phyloP scores from a whole-genome alignment of 805 yeast species.

The Grigorovia humatica region DNA sequence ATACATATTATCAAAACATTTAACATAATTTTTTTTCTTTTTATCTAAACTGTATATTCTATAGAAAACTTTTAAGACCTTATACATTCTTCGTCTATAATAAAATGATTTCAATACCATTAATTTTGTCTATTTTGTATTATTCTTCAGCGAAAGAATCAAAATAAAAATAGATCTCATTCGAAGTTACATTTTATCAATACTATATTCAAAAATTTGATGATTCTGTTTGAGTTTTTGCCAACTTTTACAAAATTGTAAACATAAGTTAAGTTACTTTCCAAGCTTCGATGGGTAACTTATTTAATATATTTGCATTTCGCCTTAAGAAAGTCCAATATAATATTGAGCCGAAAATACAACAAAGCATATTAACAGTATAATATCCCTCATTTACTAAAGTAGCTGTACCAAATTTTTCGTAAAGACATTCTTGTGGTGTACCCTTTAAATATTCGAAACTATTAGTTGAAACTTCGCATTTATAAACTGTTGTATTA shows the following conservation, averaged over 20 bases:
- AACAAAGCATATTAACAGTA: constrained; percentile 63
- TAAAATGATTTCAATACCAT: no score
- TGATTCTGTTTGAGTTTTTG: background rate
- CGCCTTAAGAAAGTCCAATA: constrained; percentile 56
- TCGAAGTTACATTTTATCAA: no score
- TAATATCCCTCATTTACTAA: constrained; percentile 73
- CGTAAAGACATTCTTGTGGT: constrained; percentile 10
- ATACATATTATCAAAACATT: no score
- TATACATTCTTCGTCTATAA: no score
- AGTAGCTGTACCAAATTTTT: constrained; percentile 43
- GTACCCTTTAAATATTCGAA: constrained; percentile 7
- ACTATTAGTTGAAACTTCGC: constrained; percentile 30
- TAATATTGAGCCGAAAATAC: constrained; percentile 50
- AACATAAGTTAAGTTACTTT: constrained; percentile 26
- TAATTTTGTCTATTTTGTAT: no score
- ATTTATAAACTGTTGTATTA: constrained; percentile 55
- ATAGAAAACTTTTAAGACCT: no score
- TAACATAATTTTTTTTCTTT: no score
- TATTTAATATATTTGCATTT: constrained; percentile 56
- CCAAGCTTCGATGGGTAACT: constrained; percentile 70
- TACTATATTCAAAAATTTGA: no score
- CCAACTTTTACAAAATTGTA: no score
- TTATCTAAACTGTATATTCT: no score
- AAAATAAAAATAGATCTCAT: no score
- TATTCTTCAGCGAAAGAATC: no score